Percentiles rank a stretch among this genome's conserved stretches.
These are phyloP conservation scores for Ascochyta fabae DNA, from an alignment of 2,329 filamentous ascomycete species.

Conservation along the genomic window DNA sequence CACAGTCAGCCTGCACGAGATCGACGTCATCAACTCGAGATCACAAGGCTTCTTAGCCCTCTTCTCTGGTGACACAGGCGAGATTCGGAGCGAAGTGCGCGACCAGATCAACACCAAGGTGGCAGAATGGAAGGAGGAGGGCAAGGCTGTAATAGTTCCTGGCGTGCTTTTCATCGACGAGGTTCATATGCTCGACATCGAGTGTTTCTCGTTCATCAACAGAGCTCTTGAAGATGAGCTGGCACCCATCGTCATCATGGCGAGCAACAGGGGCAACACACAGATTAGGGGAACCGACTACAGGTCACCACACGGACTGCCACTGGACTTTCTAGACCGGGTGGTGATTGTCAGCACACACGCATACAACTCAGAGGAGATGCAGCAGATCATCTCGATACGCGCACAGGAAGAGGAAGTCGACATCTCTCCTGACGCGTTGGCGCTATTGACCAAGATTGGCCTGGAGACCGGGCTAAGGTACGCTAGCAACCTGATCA, in stretches of 20 bases:
- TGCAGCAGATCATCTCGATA: constrained; percentile 90
- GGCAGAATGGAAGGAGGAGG: constrained; percentile 98
- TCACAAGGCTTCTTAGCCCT: constrained; percentile 98
- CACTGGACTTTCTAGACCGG: constrained; percentile 93
- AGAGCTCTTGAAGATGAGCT: constrained; percentile 93
- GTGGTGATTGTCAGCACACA: constrained; percentile 97
- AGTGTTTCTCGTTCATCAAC: constrained; percentile 99
- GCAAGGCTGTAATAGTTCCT: constrained; percentile 96
- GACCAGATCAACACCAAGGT: constrained; percentile 99
- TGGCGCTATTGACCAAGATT: constrained; percentile 94
- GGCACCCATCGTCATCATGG: constrained; percentile 98
- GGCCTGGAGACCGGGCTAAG: constrained; percentile 89
- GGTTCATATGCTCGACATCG: constrained; percentile 99
- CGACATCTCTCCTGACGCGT: constrained; percentile 85
- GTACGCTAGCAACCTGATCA: constrained; percentile 98
- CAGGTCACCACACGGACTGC: constrained; percentile 88
- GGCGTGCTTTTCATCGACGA: constrained; percentile 98
- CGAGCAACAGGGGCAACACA: constrained; percentile 91
- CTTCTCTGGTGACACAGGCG: constrained; percentile 96
- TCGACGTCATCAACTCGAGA: constrained; percentile 98
- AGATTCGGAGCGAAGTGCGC: constrained; percentile 95
- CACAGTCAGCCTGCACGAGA: constrained; percentile 96
- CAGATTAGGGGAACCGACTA: constrained; percentile 94
- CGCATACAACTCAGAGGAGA: constrained; percentile 80
- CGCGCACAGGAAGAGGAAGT: constrained; percentile 96